These are phyloP conservation scores for Pythium insidiosum DNA, from an alignment of 352 stramenopile genomes.

Conservation along the genomic window DNA sequence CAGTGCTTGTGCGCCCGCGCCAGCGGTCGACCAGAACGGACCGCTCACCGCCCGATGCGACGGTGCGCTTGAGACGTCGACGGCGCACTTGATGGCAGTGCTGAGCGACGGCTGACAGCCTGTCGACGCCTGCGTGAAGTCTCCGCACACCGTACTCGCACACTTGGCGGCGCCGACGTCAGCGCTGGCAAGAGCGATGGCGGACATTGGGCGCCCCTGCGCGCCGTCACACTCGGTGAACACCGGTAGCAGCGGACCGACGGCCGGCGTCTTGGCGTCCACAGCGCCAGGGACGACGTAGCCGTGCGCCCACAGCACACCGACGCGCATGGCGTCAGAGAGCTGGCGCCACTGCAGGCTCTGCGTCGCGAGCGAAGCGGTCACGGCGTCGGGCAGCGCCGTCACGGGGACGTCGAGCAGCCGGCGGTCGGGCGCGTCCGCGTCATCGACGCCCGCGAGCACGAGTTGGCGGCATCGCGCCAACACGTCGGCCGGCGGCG, in stretches of 20 bases:
- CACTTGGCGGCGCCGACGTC: constrained; percentile 13
- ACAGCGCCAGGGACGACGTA: constrained; percentile 28
- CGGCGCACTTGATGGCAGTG: constrained; percentile 20
- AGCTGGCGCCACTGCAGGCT: constrained; percentile 19
- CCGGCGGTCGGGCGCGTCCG: background rate
- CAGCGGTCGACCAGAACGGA: constrained; percentile 31
- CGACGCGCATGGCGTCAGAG: constrained; percentile 29
- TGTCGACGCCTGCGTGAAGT: constrained; percentile 20
- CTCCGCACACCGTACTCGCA: constrained; percentile 13
- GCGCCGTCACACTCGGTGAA: constrained; percentile 24
- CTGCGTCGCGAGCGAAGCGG: background rate
- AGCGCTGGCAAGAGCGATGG: constrained; percentile 18
- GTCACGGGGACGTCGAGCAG: background rate
- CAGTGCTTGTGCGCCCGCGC: constrained; percentile 13
- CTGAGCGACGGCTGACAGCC: constrained; percentile 18
- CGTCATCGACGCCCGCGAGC: background rate
- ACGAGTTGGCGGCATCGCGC: background rate
- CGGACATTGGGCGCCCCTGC: constrained; percentile 17
- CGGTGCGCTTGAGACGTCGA: constrained; percentile 10
- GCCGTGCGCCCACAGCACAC: constrained; percentile 34
- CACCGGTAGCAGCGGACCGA: constrained; percentile 19
- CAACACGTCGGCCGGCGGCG: background rate
- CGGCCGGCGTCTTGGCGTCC: constrained; percentile 11
- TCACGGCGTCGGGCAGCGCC: background rate
- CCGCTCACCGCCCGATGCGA: constrained; percentile 5